Evolutionary conservation across 2,329 filamentous ascomycete species (phyloP), one percentile per base, ranked within the genome.

Genomic region (Aspergillus brasiliensis): DNA sequence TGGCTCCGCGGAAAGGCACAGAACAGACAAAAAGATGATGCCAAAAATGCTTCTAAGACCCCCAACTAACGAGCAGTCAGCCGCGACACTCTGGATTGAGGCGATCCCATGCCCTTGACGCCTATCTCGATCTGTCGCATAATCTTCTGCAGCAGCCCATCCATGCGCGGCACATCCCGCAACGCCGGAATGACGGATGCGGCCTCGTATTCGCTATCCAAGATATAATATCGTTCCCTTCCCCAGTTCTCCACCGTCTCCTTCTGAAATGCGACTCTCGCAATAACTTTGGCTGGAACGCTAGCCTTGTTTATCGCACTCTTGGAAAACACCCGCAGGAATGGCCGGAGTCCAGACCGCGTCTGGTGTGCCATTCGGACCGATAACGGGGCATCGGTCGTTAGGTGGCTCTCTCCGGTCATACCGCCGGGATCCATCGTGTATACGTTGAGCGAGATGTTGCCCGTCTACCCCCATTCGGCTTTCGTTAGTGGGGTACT

Each of bases 381-480:
- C 11, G 71, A 74, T 56, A 68, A 55, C 46, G 73, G 71, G 1
- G 66, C 65, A 17, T 64, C 60, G 5, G 62, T 65, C n/a, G 66
- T 64, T 27, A 70, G 56, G 28, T 69, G 67, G 23, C 63, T 69
- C 8, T 69, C 62, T 15, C 71, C 71, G 11, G 65, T 59, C 57
- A 75, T 66, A 5, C 62, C 67, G 19, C 74, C 73, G 5, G 73
- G 74, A 57, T 76, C 73, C 51, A 76, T 63, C 1, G 72, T 75
- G 64, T 69, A 75, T 56, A 77, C 70, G 56, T 75, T 71, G n/a
- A 76, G 67, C 8, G 71, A 63, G 38, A 76, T 75, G 58, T 71
- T 73, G 2, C 64, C 71, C 13, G 69, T 67, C 74, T 77, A 65
- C 7, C 27, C 6, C 27, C 48, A 10, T 25, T 44, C 17, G 40